These are phyloP conservation scores for Nannochloris sp. DNA, from an alignment of 139 green algal species.

Conservation along the genomic window DNA sequence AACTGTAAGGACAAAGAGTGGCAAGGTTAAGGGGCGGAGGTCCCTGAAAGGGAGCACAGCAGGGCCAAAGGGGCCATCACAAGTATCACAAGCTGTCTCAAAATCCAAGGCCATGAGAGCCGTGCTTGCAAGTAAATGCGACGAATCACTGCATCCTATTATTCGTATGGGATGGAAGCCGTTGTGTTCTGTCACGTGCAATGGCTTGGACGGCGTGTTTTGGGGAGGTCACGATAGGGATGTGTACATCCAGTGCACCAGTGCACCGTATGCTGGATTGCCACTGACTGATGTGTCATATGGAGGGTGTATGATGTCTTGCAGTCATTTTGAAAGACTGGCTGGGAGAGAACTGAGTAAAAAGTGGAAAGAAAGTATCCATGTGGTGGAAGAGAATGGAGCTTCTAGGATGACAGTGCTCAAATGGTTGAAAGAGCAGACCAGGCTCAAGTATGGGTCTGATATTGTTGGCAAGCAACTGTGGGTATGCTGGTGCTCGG, in stretches of 20 bases:
- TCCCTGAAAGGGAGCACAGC: no score
- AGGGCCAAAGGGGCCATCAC: no score
- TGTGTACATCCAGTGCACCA: conserved; percentile 19
- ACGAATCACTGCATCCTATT: conserved; percentile 18
- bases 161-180: conserved; percentile 22
- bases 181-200: conserved; percentile 26
- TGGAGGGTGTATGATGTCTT: conserved; percentile 33
- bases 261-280: conserved; percentile 12
- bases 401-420: conserved; percentile 21
- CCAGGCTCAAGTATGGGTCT: conserved; percentile 7
- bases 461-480: conserved; percentile 12
- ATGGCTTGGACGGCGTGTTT: conserved; percentile 25
- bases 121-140: conserved; percentile 1
- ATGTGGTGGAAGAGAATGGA: conserved; percentile 26
- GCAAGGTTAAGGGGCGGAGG: no score
- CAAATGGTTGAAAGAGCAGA: conserved; percentile 20
- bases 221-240: conserved; percentile 29
- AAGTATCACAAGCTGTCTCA: not conserved
- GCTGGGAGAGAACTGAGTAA: conserved; percentile 32
- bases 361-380: conserved; percentile 38
- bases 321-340: conserved; percentile 25
- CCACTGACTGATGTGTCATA: conserved; percentile 18
- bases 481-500: conserved; percentile 27
- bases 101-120: not conserved
- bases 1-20: no score